Base-by-base conservation (phyloP, 2,329 filamentous ascomycete genomes). In the Amphichorda felina region DNA sequence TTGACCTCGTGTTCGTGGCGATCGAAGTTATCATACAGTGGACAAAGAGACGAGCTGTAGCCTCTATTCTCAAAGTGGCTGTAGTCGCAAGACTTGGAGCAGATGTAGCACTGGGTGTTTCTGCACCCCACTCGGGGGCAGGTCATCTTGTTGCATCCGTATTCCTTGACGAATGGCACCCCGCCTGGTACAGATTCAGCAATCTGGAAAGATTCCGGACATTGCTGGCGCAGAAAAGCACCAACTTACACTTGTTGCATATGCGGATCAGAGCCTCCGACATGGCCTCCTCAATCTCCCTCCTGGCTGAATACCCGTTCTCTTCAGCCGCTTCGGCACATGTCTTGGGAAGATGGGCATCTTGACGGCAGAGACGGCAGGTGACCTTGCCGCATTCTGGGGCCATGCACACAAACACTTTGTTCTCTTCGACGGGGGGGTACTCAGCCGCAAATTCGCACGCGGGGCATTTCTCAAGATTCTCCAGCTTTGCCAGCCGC, bases 71-170 rank as follows among this genome's bases (percentile, higher is more conserved):
- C 62, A 47, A 93, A 93, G 54, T 93, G 86, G 0, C 61, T 45
- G 47, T 93, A 91, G 38, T 70, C 57, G 38, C 67, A 72, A 2
- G 72, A 71, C 45, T 79, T 64, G 16, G 75, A 77, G 57, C 86
- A 94, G 29, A 85, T 66, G 46, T 87, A 86, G 49, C 78, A 81
- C 43, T 76, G 72, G 0, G 68, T 47, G 30, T 73, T 70, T 3
- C 37, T 5, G 40, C 73, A 78, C 2, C 58, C 57, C 28, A 49
- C 34, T n/a, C 68, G 67, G 0, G 71, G 63, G 53, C 86, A 94
- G 0, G 55, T 68, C 72, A 94, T 84, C 57, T 88, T 88, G 59
- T 93, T 93, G 60, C 86, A 94, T 3, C 86, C 86, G 22, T 62
- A 53, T 25, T 79, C 71, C 50, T 93, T 94, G 52, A 93, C 70